Percentiles rank a stretch among this genome's conserved stretches.
These are phyloP conservation scores for Pilasporangium apinafurcum DNA, from an alignment of 352 stramenopile species.

Conservation along the genomic window DNA sequence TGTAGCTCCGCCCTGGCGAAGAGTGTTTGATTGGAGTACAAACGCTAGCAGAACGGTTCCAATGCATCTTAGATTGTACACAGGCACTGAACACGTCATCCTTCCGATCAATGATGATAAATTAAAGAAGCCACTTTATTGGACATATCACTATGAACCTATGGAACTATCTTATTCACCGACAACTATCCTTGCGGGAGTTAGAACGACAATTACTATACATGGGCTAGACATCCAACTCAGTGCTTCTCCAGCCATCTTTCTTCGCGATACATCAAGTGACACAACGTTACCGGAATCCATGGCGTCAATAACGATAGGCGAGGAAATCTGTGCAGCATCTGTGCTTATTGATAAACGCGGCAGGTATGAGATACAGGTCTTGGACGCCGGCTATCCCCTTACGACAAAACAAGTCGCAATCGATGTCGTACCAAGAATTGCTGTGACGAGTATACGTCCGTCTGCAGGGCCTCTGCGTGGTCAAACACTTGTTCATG, in stretches of 20 bases:
- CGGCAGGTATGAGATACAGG: too few relatives aligned
- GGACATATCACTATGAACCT: constrained; percentile 1
- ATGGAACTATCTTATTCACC: not conserved
- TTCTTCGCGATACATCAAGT: not conserved
- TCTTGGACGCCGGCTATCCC: too few relatives aligned
- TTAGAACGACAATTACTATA: not conserved
- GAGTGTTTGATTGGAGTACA: not conserved
- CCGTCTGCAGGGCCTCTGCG: too few relatives aligned
- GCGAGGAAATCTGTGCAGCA: too few relatives aligned
- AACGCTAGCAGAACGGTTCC: not conserved
- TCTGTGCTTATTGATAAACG: not conserved
- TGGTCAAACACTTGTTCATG: too few relatives aligned
- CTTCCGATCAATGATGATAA: not conserved
- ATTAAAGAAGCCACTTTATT: not conserved
- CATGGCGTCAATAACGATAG: too few relatives aligned
- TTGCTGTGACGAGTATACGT: too few relatives aligned
- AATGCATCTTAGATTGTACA: not conserved
- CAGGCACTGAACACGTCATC: not conserved
- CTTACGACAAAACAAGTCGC: too few relatives aligned
- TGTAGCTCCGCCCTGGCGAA: constrained; percentile 15
- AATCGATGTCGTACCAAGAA: too few relatives aligned
- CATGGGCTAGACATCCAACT: not conserved
- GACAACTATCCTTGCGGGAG: not conserved
- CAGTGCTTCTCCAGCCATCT: not conserved
- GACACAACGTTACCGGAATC: too few relatives aligned